Percentiles rank a stretch among this genome's conserved stretches.
phyloP scores from a whole-genome alignment of 2,329 filamentous ascomycete genomes.

The Aaosphaeria pasadenensis region DNA sequence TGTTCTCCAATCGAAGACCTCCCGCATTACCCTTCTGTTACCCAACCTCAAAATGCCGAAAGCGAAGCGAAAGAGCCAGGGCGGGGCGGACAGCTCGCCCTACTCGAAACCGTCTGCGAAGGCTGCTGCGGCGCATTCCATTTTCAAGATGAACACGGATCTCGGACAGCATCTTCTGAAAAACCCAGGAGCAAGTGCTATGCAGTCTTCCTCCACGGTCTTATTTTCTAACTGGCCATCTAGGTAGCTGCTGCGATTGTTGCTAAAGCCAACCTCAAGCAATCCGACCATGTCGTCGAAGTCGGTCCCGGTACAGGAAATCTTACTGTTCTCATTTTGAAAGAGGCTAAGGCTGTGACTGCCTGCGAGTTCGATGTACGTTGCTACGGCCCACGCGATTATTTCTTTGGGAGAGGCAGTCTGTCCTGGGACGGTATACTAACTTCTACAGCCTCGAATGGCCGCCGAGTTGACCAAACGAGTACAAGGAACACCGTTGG shows the following conservation, averaged over 20 bases:
- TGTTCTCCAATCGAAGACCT: not conserved
- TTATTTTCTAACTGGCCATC: not conserved
- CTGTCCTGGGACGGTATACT: too few relatives aligned
- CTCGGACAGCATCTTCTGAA: slow-evolving; percentile 91
- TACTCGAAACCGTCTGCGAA: slow-evolving; percentile 48
- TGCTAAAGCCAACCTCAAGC: slow-evolving; percentile 84
- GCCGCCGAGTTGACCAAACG: slow-evolving; percentile 91
- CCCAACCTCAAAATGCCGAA: slow-evolving; percentile 44
- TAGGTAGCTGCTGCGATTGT: slow-evolving; percentile 76
- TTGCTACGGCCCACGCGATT: too few relatives aligned
- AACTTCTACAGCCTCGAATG: slow-evolving; percentile 71
- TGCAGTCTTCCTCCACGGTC: not conserved
- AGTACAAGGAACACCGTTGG: slow-evolving; percentile 80
- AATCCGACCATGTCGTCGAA: slow-evolving; percentile 83
- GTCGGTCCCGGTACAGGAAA: slow-evolving; percentile 89
- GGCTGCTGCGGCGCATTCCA: slow-evolving; percentile 64
- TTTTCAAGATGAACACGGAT: slow-evolving; percentile 97
- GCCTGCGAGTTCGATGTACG: slow-evolving; percentile 72
- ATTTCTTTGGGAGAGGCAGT: too few relatives aligned
- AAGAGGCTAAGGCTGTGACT: slow-evolving; percentile 78
- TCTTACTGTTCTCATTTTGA: slow-evolving; percentile 83
- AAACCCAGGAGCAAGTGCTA: slow-evolving; percentile 62
- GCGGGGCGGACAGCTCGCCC: slow-evolving; percentile 37
- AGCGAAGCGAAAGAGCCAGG: slow-evolving; percentile 36
- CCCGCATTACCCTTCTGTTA: not conserved